Base-by-base conservation (phyloP, 2,329 filamentous ascomycete species). In the Cordyceps javanica region DNA sequence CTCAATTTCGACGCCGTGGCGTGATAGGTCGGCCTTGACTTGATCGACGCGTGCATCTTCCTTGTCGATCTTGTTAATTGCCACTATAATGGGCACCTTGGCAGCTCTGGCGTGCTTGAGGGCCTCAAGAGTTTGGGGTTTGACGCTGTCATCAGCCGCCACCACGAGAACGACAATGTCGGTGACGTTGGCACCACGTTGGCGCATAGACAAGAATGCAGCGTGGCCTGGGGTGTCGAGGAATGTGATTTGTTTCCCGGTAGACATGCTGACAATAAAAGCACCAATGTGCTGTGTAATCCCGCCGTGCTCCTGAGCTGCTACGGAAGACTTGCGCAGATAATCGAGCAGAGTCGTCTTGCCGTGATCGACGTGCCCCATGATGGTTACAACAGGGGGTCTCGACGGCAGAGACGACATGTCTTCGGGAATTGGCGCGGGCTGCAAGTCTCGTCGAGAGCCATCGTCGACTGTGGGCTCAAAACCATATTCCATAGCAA, bases 201-300 rank as follows among this genome's bases (percentile, higher is more conserved):
- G 90, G 32, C 94, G 88, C 94, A 99, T 99, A 39, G 88, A 89
- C 63, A 97, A 75, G 73, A 99, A 99, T 0, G 94, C 95, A 28
- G 93, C 91, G 74, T 99, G 94, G 1, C 94, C 94, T 1, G 94
- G 94, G 0, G 94, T 99, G 69, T 99, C 94, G 28, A 99, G 80
- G 76, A 99, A 99, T 0, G 95, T 99, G 64, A 99, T 96, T 38
- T 85, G 84, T 72, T 93, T 95, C 44, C 92, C 92, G 5, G 85
- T 86, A 5, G 90, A 87, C 79, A 99, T 86, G 19, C 83, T 83
- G 2, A 99, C 94, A 7, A 91, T 91, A 75, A 99, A 99, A 16
- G 94, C 94, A 72, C 94, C 95, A 63, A 99, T 99, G 68, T 99
- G 94, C 71, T 99, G 94, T 0, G 94, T 99, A 68, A 99, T 99